Conservation (phyloP, 495 filamentous ascomycete genomes). For the Hypoxylon subgilvum region DNA sequence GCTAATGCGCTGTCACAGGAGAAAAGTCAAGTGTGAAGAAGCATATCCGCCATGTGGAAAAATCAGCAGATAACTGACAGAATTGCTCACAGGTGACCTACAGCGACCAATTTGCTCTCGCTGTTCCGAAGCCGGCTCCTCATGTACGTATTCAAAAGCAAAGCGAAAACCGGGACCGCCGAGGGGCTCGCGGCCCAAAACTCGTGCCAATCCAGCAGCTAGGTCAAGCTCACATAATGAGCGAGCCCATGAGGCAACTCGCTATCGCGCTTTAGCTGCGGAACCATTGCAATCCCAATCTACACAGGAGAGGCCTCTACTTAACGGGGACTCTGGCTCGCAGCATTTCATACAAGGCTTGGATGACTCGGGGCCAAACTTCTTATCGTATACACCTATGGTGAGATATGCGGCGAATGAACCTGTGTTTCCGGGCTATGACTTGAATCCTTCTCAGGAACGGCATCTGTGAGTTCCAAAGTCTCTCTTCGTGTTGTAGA, state of each 20-base stretch:
- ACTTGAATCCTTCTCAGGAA: slow-evolving; percentile 18
- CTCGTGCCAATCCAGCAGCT: not conserved
- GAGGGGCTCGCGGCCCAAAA: slow-evolving; percentile 17
- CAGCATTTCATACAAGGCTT: not conserved
- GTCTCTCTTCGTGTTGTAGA: not conserved
- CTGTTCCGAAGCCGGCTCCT: slow-evolving; percentile 26
- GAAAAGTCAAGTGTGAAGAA: slow-evolving; percentile 37
- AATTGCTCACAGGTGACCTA: slow-evolving; percentile 19
- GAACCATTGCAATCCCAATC: not conserved
- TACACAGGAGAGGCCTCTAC: not conserved
- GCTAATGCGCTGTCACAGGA: slow-evolving; percentile 13
- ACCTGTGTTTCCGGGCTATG: slow-evolving; percentile 24
- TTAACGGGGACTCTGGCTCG: not conserved
- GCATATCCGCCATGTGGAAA: not conserved
- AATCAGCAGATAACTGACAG: not conserved
- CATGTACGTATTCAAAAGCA: slow-evolving; percentile 32
- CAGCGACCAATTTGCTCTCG: slow-evolving; percentile 32
- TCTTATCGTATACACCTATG: not conserved
- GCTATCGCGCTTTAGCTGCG: not conserved
- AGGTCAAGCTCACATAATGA: not conserved
- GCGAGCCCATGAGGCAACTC: not conserved
- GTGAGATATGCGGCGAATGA: not conserved
- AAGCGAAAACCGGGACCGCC: slow-evolving; percentile 39
- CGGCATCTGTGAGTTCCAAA: slow-evolving; percentile 20
- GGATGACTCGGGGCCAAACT: not conserved